Percentiles rank a stretch among this genome's conserved stretches.
phyloP scores from a whole-genome alignment of 305 asterid species.

The Fraxinus paxiana region DNA sequence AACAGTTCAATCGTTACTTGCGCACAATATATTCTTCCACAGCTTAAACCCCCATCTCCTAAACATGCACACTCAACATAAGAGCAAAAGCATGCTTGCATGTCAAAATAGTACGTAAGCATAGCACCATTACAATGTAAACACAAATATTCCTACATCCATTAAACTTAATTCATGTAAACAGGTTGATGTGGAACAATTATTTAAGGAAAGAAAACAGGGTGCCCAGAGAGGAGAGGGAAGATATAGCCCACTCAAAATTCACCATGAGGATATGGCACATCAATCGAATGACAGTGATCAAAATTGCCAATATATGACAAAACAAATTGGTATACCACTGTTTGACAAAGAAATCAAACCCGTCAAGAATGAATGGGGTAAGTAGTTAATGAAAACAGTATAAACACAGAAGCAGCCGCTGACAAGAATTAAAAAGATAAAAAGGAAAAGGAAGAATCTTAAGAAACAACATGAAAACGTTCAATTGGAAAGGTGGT shows the following conservation, averaged over 20 bases:
- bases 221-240: background rate
- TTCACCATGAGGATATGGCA: background rate
- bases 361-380: background rate
- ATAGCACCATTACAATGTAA: background rate
- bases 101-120: background rate
- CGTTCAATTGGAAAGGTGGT: background rate
- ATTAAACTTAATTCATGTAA: background rate
- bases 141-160: background rate
- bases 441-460: background rate
- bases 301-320: background rate
- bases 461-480: conserved; percentile 4
- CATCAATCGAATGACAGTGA: conserved; percentile 3
- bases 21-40: background rate
- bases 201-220: background rate
- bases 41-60: background rate
- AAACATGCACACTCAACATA: background rate
- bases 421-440: background rate
- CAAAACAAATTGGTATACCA: background rate
- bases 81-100: background rate
- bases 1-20: background rate
- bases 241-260: background rate
- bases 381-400: background rate
- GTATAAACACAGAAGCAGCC: background rate
- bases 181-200: background rate
- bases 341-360: background rate